Conservation (phyloP, 1,284 basidiomycete genomes). For the Ceratobasidium sp. region DNA sequence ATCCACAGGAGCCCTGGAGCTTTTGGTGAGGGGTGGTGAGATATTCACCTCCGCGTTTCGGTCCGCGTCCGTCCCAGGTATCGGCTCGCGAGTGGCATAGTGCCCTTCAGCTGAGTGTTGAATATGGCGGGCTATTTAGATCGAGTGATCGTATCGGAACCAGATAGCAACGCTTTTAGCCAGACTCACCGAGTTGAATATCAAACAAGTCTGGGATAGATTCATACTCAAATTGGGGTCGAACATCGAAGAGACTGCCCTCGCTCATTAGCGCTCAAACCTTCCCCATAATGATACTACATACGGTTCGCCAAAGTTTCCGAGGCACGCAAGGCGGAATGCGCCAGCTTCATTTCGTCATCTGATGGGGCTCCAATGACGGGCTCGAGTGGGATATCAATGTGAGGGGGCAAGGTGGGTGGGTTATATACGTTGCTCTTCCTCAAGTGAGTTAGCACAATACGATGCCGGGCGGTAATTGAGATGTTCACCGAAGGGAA, state of each 20-base stretch:
- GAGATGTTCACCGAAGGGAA: not conserved
- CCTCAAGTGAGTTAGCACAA: not conserved
- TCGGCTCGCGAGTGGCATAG: no score
- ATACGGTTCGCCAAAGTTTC: not conserved
- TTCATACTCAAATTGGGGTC: not conserved
- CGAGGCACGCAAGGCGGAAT: not conserved
- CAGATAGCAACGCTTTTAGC: not conserved
- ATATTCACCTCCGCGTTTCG: no score
- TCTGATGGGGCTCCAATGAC: slow-evolving; percentile 5
- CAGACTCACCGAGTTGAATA: slow-evolving; percentile 8
- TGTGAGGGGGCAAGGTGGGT: not conserved
- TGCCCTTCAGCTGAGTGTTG: not conserved
- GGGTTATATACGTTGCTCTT: not conserved
- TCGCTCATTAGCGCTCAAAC: not conserved
- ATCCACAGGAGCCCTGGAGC: no score
- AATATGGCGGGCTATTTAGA: not conserved
- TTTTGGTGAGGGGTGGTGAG: no score
- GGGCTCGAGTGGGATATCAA: not conserved
- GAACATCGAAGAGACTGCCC: slow-evolving; percentile 4
- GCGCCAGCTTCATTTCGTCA: not conserved
- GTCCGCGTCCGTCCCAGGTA: no score
- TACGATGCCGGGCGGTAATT: not conserved
- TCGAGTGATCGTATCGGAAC: not conserved
- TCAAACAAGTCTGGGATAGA: slow-evolving; percentile 4
- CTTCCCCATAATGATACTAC: not conserved